Conservation (phyloP, 1,284 basidiomycete species). For the Malassezia nana region DNA sequence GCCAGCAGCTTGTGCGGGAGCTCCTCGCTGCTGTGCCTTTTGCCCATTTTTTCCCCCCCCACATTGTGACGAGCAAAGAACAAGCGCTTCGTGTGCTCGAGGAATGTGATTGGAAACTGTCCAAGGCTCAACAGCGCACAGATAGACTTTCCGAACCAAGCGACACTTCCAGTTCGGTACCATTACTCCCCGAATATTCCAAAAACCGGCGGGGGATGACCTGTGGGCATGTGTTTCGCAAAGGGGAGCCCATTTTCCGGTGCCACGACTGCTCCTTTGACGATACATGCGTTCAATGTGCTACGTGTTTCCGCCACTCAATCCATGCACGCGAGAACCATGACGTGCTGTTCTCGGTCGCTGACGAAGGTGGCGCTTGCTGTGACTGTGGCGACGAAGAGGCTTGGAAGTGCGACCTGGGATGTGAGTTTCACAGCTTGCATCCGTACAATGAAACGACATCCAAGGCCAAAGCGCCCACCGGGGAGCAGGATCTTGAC, state of each 20-base stretch:
- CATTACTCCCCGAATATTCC: conserved; percentile 32
- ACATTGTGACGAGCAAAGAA: background rate
- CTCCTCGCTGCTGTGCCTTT: conserved; percentile 6
- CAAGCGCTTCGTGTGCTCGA: conserved; percentile 3
- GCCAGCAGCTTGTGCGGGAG: conserved; percentile 3
- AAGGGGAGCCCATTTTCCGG: conserved; percentile 48
- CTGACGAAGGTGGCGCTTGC: conserved; percentile 37
- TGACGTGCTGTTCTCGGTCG: conserved; percentile 44
- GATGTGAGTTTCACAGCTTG: conserved; percentile 37
- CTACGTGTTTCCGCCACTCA: conserved; percentile 41
- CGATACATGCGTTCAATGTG: conserved; percentile 46
- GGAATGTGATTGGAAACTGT: conserved; percentile 1
- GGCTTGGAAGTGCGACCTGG: conserved; percentile 40
- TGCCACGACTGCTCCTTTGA: conserved; percentile 46
- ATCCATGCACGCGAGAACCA: conserved; percentile 36
- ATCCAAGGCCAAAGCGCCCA: background rate
- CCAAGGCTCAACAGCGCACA: conserved; percentile 9
- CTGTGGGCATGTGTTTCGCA: conserved; percentile 47
- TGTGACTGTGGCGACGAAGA: conserved; percentile 48
- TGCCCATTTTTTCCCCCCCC: background rate
- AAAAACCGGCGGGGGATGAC: conserved; percentile 40
- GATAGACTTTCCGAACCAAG: background rate
- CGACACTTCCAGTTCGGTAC: background rate
- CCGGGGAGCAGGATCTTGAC: conserved; percentile 5
- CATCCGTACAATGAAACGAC: conserved; percentile 3